Evolutionary conservation across 1,139 yeast species (phyloP).

Genomic region (Kodamaea ohmeri): DNA sequence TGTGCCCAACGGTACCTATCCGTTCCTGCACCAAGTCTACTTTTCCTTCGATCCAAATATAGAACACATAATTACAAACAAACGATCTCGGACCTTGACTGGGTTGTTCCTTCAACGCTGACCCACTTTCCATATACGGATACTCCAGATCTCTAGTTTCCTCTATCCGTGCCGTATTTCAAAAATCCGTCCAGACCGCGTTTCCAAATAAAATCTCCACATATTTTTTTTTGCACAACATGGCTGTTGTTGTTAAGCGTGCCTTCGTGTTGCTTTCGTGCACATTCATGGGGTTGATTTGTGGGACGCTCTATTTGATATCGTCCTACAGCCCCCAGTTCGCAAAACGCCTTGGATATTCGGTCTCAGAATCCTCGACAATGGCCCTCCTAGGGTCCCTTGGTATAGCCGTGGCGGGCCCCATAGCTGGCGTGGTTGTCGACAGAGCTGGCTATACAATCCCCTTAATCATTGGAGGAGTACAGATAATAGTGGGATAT

Average conservation of each 20-base stretch:
- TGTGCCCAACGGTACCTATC: too few relatives aligned
- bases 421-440: slow-evolving; percentile 58
- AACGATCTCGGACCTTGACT: too few relatives aligned
- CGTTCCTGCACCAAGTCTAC: too few relatives aligned
- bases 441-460: slow-evolving; percentile 51
- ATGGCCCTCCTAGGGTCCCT: slow-evolving; percentile 60
- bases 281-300: slow-evolving; percentile 50
- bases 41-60: too few relatives aligned
- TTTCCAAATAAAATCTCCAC: too few relatives aligned
- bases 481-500: slow-evolving; percentile 44
- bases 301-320: slow-evolving; percentile 61
- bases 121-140: too few relatives aligned
- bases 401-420: slow-evolving; percentile 57
- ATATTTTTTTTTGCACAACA: slow-evolving; percentile 9
- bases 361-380: slow-evolving; percentile 54
- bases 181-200: too few relatives aligned
- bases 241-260: slow-evolving; percentile 29
- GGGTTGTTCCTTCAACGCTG: too few relatives aligned
- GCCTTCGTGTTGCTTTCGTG: slow-evolving; percentile 42
- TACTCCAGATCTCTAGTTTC: neutral
- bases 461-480: slow-evolving; percentile 45
- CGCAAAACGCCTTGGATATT: slow-evolving; percentile 48
- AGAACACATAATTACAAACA: too few relatives aligned
- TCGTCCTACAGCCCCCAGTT: slow-evolving; percentile 66
- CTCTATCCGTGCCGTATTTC: too few relatives aligned